A percentile compares a stretch with the other conserved stretches of the same genome.
Evolutionary conservation across 768 basidiomycete species (phyloP).

Genomic region (Gloeophyllum trabeum): DNA sequence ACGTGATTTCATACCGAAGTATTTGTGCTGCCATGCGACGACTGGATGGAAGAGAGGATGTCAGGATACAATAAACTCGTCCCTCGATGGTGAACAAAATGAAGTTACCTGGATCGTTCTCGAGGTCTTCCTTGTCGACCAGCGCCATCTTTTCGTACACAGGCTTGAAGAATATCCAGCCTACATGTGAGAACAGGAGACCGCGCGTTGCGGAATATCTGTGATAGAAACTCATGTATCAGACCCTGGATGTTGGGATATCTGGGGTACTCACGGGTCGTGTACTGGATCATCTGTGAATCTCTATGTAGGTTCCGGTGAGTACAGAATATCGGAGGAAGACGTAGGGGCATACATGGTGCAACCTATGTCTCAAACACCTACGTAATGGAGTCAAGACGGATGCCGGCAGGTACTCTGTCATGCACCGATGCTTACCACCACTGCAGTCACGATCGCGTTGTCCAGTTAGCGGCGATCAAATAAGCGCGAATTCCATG

Average conservation of each 20-base stretch:
- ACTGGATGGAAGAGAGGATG: constrained; percentile 30
- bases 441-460: constrained; percentile 26
- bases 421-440: too few species aligned
- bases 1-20: constrained; percentile 40
- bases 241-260: neutral
- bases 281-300: constrained; percentile 61
- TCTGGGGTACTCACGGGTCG: constrained; percentile 38
- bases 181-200: constrained; percentile 68
- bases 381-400: too few species aligned
- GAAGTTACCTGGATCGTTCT: constrained; percentile 50
- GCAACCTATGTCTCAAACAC: constrained; percentile 65
- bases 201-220: constrained; percentile 70
- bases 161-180: constrained; percentile 80
- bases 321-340: neutral
- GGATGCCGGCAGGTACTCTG: too few species aligned
- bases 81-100: neutral
- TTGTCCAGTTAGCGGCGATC: neutral
- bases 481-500: neutral
- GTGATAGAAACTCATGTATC: neutral
- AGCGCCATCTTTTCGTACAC: constrained; percentile 47
- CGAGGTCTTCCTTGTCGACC: constrained; percentile 60
- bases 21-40: constrained; percentile 57
- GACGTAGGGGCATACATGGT: constrained; percentile 40
- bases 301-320: constrained; percentile 25
- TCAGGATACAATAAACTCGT: constrained; percentile 1